These are phyloP conservation scores for Panicum hallii DNA, from an alignment of 202 grass and related monocot genomes.

Conservation along the genomic window DNA sequence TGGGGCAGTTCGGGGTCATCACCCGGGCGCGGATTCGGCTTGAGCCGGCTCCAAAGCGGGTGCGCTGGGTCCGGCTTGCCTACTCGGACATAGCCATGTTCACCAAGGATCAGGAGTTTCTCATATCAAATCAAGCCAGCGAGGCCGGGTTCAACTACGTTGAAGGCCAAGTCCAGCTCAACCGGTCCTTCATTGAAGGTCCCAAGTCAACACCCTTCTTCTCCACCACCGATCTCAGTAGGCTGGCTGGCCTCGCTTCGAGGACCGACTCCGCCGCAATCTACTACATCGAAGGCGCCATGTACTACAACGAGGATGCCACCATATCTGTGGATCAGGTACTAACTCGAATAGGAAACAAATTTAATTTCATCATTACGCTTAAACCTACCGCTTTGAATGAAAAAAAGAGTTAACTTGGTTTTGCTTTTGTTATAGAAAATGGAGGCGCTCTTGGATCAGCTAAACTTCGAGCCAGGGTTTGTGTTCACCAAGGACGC, in stretches of 20 bases:
- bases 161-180: constrained; percentile 55
- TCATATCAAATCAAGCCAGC: constrained; percentile 39
- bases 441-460: constrained; percentile 24
- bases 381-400: neutral
- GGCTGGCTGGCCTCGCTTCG: constrained; percentile 36
- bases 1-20: constrained; percentile 75
- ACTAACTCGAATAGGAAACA: neutral
- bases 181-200: constrained; percentile 9
- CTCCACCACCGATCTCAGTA: constrained; percentile 38
- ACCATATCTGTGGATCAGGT: constrained; percentile 39
- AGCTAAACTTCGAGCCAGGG: constrained; percentile 31
- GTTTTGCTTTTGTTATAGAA: neutral
- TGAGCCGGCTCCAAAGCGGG: constrained; percentile 45
- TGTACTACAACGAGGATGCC: constrained; percentile 47
- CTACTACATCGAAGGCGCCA: constrained; percentile 61
- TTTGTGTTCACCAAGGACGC: constrained; percentile 57
- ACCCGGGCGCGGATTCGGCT: constrained; percentile 61
- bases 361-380: neutral
- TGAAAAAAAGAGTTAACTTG: neutral
- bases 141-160: constrained; percentile 50
- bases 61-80: constrained; percentile 58
- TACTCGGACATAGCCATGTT: constrained; percentile 51
- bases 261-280: neutral
- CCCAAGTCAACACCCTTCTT: constrained; percentile 55
- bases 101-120: constrained; percentile 63